Percentiles rank a stretch among this genome's conserved stretches.
Evolutionary conservation across 768 basidiomycete species (phyloP).

Genomic region (Mycena amicta): DNA sequence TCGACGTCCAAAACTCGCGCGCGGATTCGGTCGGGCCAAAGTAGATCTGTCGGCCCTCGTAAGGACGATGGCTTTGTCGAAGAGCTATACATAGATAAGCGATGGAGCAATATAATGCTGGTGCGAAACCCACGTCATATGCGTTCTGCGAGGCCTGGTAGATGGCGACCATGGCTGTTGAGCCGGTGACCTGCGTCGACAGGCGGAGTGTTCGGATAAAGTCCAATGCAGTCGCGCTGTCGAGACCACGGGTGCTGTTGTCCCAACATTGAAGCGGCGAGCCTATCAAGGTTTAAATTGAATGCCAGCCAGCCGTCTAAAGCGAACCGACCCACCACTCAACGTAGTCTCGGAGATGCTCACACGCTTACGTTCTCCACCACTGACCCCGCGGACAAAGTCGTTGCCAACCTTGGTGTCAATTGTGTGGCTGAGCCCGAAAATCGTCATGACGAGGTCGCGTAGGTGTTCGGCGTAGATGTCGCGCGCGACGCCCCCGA

Average conservation of each 20-base stretch:
- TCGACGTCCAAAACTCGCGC: constrained; percentile 43
- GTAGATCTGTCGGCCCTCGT: constrained; percentile 52
- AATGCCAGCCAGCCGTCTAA: neutral
- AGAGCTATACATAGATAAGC: constrained; percentile 26
- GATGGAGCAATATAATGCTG: neutral
- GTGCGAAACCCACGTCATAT: constrained; percentile 34
- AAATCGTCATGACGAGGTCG: constrained; percentile 53
- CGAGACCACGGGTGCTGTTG: constrained; percentile 35
- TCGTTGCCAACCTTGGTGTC: constrained; percentile 68
- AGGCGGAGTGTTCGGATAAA: constrained; percentile 46
- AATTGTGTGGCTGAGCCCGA: constrained; percentile 60
- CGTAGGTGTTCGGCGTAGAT: constrained; percentile 38
- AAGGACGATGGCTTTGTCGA: constrained; percentile 51
- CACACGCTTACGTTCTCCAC: constrained; percentile 65
- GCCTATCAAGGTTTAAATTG: neutral
- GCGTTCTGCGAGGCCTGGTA: constrained; percentile 45
- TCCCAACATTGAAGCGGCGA: constrained; percentile 53
- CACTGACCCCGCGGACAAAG: constrained; percentile 56
- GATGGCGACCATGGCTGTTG: constrained; percentile 46
- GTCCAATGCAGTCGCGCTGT: constrained; percentile 42
- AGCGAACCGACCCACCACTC: constrained; percentile 31
- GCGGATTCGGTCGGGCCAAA: constrained; percentile 45
- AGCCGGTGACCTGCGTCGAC: constrained; percentile 41
- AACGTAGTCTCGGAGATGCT: constrained; percentile 55
- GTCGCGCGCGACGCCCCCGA: constrained; percentile 35